Conservation (phyloP, 2,329 filamentous ascomycete genomes). For the Diaporthe vaccinii region DNA sequence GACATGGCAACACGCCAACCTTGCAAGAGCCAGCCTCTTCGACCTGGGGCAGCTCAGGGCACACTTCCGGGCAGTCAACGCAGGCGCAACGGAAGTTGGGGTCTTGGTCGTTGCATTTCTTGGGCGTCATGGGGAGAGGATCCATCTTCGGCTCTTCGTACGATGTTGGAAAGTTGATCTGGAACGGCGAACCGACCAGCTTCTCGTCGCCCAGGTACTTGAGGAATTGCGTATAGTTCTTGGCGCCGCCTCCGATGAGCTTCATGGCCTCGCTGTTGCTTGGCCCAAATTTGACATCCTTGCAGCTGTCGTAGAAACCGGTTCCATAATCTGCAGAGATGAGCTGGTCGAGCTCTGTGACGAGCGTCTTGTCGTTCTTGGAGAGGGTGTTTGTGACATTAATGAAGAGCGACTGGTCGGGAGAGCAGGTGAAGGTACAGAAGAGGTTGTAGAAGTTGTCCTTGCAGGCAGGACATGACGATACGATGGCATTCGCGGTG, state of each 20-base stretch:
- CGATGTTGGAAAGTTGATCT: conserved; percentile 88
- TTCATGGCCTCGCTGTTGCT: conserved; percentile 95
- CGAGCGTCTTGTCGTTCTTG: conserved; percentile 72
- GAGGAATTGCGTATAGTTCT: conserved; percentile 87
- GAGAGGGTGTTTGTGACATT: conserved; percentile 85
- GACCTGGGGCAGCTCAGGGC: conserved; percentile 85
- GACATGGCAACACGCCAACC: conserved; percentile 89
- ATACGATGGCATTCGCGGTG: conserved; percentile 89
- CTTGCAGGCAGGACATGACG: conserved; percentile 95
- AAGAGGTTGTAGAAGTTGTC: conserved; percentile 99
- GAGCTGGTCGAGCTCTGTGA: conserved; percentile 91
- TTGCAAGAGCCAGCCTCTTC: conserved; percentile 78
- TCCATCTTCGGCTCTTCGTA: conserved; percentile 78
- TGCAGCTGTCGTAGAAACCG: conserved; percentile 96
- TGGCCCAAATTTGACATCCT: conserved; percentile 97
- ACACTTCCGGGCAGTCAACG: conserved; percentile 90
- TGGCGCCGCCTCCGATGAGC: conserved; percentile 94
- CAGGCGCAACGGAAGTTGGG: conserved; percentile 91
- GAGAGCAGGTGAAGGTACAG: conserved; percentile 98
- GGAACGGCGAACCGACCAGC: conserved; percentile 91
- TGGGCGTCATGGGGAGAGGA: conserved; percentile 78
- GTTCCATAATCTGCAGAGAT: conserved; percentile 86
- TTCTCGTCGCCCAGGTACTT: conserved; percentile 96
- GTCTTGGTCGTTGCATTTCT: conserved; percentile 91
- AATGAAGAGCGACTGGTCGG: conserved; percentile 94